Percentiles rank a stretch among this genome's conserved stretches.
Evolutionary conservation across 2,329 filamentous ascomycete species (phyloP).

Genomic region (Chaetomium globosum): DNA sequence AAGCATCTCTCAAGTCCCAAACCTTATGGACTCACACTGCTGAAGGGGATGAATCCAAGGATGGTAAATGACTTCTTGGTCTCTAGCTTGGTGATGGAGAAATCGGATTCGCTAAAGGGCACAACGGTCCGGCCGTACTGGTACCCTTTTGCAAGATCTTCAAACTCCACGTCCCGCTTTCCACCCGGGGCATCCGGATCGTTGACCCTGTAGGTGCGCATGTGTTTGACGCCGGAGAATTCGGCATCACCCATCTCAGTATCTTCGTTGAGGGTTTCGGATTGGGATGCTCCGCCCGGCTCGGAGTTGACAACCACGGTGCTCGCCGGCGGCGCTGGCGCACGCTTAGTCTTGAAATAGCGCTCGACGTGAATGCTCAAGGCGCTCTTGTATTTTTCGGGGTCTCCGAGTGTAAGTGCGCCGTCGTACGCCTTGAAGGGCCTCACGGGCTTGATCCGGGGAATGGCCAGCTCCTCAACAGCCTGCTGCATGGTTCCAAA

Average conservation of each 20-base stretch:
- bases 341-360: slow-evolving; percentile 83
- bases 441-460: slow-evolving; percentile 73
- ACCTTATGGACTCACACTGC: slow-evolving; percentile 40
- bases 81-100: slow-evolving; percentile 85
- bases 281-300: slow-evolving; percentile 51
- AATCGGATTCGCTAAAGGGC: slow-evolving; percentile 81
- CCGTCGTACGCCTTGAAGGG: slow-evolving; percentile 81
- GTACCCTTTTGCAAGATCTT: slow-evolving; percentile 88
- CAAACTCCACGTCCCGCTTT: slow-evolving; percentile 78
- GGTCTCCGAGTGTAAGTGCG: slow-evolving; percentile 75
- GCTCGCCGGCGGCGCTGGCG: slow-evolving; percentile 73
- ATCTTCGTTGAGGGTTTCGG: slow-evolving; percentile 54
- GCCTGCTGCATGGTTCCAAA: slow-evolving; percentile 88
- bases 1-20: not conserved
- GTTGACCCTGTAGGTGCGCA: slow-evolving; percentile 78
- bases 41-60: slow-evolving; percentile 78
- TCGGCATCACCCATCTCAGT: slow-evolving; percentile 49
- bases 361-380: slow-evolving; percentile 85
- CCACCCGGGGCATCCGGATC: slow-evolving; percentile 74
- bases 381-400: slow-evolving; percentile 70
- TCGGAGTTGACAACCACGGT: slow-evolving; percentile 68
- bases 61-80: slow-evolving; percentile 76
- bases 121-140: slow-evolving; percentile 92
- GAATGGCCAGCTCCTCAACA: slow-evolving; percentile 75
- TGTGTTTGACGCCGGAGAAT: slow-evolving; percentile 72